phyloP scores from a whole-genome alignment of 2,329 filamentous ascomycete genomes.

The Drechmeria coniospora region DNA sequence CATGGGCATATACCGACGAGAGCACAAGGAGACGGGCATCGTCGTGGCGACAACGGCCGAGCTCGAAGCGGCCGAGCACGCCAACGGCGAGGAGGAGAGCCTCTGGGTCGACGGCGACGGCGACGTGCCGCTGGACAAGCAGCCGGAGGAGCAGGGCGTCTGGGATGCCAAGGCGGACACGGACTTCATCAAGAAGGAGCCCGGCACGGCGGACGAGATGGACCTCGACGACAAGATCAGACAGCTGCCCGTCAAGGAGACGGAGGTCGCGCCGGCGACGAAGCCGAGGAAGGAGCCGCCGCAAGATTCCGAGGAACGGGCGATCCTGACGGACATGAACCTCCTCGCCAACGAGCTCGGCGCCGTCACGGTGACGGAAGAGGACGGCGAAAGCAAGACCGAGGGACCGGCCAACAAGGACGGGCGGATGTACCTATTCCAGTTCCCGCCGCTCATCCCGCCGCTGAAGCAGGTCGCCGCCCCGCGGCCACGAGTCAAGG shows the following conservation, averaged over 20 bases:
- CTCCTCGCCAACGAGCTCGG: conserved; percentile 29
- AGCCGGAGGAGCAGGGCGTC: conserved; percentile 22
- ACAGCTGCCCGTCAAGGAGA: conserved; percentile 7
- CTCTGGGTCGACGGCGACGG: conserved; percentile 26
- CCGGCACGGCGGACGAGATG: conserved; percentile 24
- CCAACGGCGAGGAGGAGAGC: conserved; percentile 27
- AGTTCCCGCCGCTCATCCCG: conserved; percentile 47
- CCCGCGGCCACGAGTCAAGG: conserved; percentile 10
- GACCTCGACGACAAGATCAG: conserved; percentile 22
- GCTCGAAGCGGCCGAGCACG: conserved; percentile 37
- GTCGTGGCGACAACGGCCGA: conserved; percentile 42
- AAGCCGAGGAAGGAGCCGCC: conserved; percentile 10
- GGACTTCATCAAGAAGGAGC: conserved; percentile 29
- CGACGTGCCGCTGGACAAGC: conserved; percentile 11
- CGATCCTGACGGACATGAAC: conserved; percentile 23
- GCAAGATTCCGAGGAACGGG: conserved; percentile 22
- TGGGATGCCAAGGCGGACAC: conserved; percentile 26
- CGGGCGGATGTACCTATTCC: conserved; percentile 47
- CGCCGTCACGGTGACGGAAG: conserved; percentile 16
- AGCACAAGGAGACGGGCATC: conserved; percentile 37
- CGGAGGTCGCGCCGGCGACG: conserved; percentile 7
- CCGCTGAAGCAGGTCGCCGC: conserved; percentile 25
- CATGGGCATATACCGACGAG: conserved; percentile 39
- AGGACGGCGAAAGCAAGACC: conserved; percentile 12
- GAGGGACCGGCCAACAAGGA: conserved; percentile 25